These are phyloP conservation scores for Myriosclerotinia duriaeana DNA, from an alignment of 2,329 filamentous ascomycete species.

Conservation along the genomic window DNA sequence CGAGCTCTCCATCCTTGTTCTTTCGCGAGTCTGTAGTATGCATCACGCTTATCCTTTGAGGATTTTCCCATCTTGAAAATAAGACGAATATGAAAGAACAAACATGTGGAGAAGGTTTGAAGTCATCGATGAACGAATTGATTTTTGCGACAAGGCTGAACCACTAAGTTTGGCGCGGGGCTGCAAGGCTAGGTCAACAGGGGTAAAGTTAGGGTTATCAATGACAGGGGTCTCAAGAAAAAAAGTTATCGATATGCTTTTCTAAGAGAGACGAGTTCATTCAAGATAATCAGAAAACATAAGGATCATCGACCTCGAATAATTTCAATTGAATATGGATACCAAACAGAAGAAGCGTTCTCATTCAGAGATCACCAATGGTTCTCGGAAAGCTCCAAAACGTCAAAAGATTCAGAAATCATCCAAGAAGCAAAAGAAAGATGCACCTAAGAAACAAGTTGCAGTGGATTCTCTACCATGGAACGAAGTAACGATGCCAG, in stretches of 20 bases:
- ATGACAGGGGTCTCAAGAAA: conserved; percentile 1
- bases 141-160: conserved; percentile 33
- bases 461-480: conserved; percentile 54
- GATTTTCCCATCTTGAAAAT: conserved; percentile 77
- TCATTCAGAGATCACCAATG: conserved; percentile 31
- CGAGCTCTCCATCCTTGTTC: conserved; percentile 98
- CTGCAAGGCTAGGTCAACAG: conserved; percentile 27
- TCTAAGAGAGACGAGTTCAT: neutral
- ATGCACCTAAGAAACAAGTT: conserved; percentile 44
- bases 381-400: conserved; percentile 38
- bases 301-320: neutral
- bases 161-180: conserved; percentile 13
- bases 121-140: conserved; percentile 13
- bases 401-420: conserved; percentile 39
- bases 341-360: conserved; percentile 37
- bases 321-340: conserved; percentile 32
- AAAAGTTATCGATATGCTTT: conserved; percentile 19
- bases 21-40: conserved; percentile 96
- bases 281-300: conserved; percentile 6
- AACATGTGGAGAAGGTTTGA: conserved; percentile 16
- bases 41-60: conserved; percentile 97
- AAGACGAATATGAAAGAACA: conserved; percentile 1
- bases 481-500: conserved; percentile 64
- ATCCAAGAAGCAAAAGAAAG: conserved; percentile 27
- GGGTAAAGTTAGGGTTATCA: conserved; percentile 20